Percentiles rank a stretch among this genome's conserved stretches.
phyloP scores from a whole-genome alignment of 345 rosid species.

The Mercurialis annua region DNA sequence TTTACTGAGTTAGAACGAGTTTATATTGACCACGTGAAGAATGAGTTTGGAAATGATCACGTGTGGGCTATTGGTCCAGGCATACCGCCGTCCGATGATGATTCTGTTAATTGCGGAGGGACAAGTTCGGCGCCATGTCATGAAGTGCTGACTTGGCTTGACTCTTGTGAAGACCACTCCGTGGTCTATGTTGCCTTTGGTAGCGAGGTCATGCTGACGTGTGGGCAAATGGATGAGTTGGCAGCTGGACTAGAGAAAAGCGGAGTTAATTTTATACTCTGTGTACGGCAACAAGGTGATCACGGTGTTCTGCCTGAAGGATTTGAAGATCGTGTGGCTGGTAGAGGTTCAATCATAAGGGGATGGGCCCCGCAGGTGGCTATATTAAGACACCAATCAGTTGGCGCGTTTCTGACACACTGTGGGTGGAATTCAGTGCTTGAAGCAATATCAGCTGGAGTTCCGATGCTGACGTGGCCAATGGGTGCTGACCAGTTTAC shows the following conservation, averaged over 20 bases:
- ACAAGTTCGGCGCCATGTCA: constrained; percentile 31
- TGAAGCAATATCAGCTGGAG: constrained; percentile 46
- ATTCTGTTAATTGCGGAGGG: constrained; percentile 43
- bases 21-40: constrained; percentile 42
- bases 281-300: constrained; percentile 24
- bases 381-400: constrained; percentile 42
- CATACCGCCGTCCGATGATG: constrained; percentile 20
- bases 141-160: constrained; percentile 54
- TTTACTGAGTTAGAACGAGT: constrained; percentile 42
- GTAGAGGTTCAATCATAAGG: constrained; percentile 42
- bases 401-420: constrained; percentile 61
- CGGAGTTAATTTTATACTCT: constrained; percentile 47
- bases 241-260: constrained; percentile 48
- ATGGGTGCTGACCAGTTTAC: constrained; percentile 58
- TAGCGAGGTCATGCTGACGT: constrained; percentile 45
- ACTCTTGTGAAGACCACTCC: constrained; percentile 30
- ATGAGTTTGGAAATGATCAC: constrained; percentile 23
- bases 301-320: constrained; percentile 17
- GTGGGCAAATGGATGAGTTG: constrained; percentile 38
- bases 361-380: constrained; percentile 61
- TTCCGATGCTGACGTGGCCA: constrained; percentile 64
- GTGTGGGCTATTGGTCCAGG: constrained; percentile 64
- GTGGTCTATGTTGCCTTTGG: constrained; percentile 78
- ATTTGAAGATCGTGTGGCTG: constrained; percentile 47
- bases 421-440: constrained; percentile 72